Evolutionary conservation across 139 green algal species (phyloP).

Genomic region (Chlamydomonas applanata): DNA sequence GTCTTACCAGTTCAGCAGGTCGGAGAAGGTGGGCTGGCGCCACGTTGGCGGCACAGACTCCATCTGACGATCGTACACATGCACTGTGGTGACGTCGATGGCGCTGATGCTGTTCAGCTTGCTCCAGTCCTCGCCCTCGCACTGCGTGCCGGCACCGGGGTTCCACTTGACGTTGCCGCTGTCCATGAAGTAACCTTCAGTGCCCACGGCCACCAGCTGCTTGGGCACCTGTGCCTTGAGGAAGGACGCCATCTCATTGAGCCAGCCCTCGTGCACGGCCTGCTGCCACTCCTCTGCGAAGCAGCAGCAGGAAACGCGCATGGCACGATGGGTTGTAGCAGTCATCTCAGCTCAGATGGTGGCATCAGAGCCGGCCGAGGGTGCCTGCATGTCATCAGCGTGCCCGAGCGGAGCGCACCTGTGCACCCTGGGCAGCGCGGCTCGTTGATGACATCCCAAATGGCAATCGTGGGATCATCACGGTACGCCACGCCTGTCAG

Average conservation of each 20-base stretch:
- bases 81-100: conserved; percentile 10
- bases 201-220: conserved; percentile 23
- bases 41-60: conserved; percentile 21
- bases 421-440: conserved; percentile 11
- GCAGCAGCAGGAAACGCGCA: too few species aligned
- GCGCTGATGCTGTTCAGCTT: neutral
- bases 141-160: conserved; percentile 6
- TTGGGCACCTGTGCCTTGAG: neutral
- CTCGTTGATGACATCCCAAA: conserved; percentile 5
- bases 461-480: conserved; percentile 17
- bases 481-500: conserved; percentile 12
- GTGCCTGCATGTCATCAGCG: too few species aligned
- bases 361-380: too few species aligned
- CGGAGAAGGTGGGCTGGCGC: neutral
- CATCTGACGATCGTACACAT: conserved; percentile 3
- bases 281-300: neutral
- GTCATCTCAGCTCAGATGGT: too few species aligned
- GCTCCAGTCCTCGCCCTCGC: conserved; percentile 29
- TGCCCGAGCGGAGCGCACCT: too few species aligned
- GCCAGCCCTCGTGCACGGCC: neutral
- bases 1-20: neutral
- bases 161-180: neutral
- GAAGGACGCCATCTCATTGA: neutral
- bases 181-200: conserved; percentile 26
- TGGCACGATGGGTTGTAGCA: too few species aligned